Evolutionary conservation across 306 rosid genomes (phyloP), one percentile per base, ranked within the genome.

Genomic region (Phaseolus lunatus): DNA sequence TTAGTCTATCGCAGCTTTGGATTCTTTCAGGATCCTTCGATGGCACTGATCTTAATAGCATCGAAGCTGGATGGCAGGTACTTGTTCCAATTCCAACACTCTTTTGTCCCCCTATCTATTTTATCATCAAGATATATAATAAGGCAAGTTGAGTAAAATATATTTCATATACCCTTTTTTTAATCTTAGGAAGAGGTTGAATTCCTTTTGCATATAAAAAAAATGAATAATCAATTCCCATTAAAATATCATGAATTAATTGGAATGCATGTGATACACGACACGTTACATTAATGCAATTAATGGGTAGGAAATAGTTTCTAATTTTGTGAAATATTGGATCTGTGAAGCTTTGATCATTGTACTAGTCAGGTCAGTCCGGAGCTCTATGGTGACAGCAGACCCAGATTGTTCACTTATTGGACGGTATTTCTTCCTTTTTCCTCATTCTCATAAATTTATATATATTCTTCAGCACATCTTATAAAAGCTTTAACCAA

Each of bases 51-150:
- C 97, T 94, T 80, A 94, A 94, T 66, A 94, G 97, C 88, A 94
- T 94, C 27, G 98, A 94, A 90, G 98, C 96, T 75, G 98, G 98
- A 66, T 94, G 98, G 98, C 98, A 94, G 98, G 98, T 94, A 91
- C 85, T 50, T 47, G 64, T 76, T 63, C 68, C 52, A 47, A 10
- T 58, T 72, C 26, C 16, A 52, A 61, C 41, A 19, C 47, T 37
- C 16, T 4, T 3, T 2, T 5, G 10, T 33, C 50, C 65, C 37
- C 37, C 5, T 26, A 9, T 58, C 44, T 26, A 7, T 14, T 59
- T 9, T 11, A 10, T 43, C 48, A 43, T 43, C 5, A 43, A 12
- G 4, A 43, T 12, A 1, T 31, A 44, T 26, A 41, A 13, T 68
- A 24, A 68, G 9, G 26, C 22, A 24, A 44, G 23, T 66, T 39